Base-by-base conservation (phyloP, 257 asterid species). In the Voacanga thouarsii region DNA sequence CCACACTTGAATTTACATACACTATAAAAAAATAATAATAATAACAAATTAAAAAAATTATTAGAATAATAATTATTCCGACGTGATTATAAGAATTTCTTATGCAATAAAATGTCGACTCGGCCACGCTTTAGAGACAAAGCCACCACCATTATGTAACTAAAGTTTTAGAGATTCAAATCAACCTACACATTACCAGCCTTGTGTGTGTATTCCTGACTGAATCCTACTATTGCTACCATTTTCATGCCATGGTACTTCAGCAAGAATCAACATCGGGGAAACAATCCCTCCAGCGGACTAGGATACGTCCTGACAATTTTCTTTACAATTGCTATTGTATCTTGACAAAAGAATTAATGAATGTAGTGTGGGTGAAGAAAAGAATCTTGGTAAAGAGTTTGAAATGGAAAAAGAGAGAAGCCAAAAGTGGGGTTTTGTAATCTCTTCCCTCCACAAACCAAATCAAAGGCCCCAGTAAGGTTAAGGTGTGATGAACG, bases 401-500 rank as follows among this genome's bases (percentile, higher is more conserved):
- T 28, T 24, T 39, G 24, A 45, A 78, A 55, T 57, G 33, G 44
- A 19, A 51, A 15, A 43, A 45, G 24, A 59, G 24, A 72, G 44
- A 26, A 24, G 65, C 15, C 6, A 64, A 33, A 69, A 26, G 74
- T 66, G 37, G 68, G 61, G 21, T 47, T 50, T 18, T 30, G 43
- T 51, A 47, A 24, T 2, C 8, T 55, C 19, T 1, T 24, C 68
- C 11, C 18, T 44, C 19, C 33, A 33, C 33, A 33, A 39, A 64
- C 56, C 23, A 68, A 33, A 51, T 30, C 19, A 64, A 28, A 67
- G 79, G 81, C 56, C n/a, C 18, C 56, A 18, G 26, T 23, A 71
- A 49, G 68, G 67, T 66, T 21, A 56, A 57, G 72, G 37, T 33
- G 37, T 68, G 57, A 51, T 73, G 84, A 71, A 82, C 78, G 80